Percentiles rank a stretch among this genome's conserved stretches.
Evolutionary conservation across 306 rosid species (phyloP).

Genomic region (Vicia sativa): DNA sequence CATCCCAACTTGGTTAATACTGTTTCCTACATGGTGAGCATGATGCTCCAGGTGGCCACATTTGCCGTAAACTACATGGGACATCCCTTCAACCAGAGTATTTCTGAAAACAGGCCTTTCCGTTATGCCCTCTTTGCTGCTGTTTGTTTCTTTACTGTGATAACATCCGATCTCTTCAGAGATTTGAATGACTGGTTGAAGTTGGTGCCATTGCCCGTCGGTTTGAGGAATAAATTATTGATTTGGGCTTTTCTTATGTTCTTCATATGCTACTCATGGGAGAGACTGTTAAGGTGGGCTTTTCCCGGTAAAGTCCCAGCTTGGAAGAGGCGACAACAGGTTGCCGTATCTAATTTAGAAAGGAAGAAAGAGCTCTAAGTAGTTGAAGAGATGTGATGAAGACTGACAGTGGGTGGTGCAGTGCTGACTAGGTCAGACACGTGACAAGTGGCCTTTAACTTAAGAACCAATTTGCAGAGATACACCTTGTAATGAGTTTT

Average conservation of each 20-base stretch:
- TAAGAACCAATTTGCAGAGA: conserved; percentile 27
- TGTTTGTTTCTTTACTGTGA: conserved; percentile 73
- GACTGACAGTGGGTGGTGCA: conserved; percentile 28
- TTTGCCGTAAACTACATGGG: conserved; percentile 99
- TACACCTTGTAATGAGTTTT: conserved; percentile 28
- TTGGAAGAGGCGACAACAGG: conserved; percentile 83
- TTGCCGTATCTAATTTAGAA: conserved; percentile 64
- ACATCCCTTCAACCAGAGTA: conserved; percentile 98
- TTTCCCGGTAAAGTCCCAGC: conserved; percentile 91
- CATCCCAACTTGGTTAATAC: conserved; percentile 98
- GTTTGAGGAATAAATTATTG: conserved; percentile 82
- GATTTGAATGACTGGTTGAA: conserved; percentile 84
- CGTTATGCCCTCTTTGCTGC: conserved; percentile 74
- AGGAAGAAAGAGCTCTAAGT: conserved; percentile 71
- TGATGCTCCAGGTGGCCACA: conserved; percentile 99
- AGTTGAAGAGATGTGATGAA: conserved; percentile 16
- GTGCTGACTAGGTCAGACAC: conserved; percentile 30
- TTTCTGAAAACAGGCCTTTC: conserved; percentile 88
- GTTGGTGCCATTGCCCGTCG: conserved; percentile 87
- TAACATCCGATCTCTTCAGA: conserved; percentile 86
- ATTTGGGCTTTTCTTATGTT: conserved; percentile 87
- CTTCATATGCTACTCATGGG: conserved; percentile 83
- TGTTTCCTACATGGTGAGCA: conserved; percentile 96
- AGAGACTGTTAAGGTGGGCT: conserved; percentile 82
- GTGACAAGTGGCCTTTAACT: not conserved